These are phyloP conservation scores for Elsinoe necatrix DNA, from an alignment of 2,329 filamentous ascomycete species.

Conservation along the genomic window DNA sequence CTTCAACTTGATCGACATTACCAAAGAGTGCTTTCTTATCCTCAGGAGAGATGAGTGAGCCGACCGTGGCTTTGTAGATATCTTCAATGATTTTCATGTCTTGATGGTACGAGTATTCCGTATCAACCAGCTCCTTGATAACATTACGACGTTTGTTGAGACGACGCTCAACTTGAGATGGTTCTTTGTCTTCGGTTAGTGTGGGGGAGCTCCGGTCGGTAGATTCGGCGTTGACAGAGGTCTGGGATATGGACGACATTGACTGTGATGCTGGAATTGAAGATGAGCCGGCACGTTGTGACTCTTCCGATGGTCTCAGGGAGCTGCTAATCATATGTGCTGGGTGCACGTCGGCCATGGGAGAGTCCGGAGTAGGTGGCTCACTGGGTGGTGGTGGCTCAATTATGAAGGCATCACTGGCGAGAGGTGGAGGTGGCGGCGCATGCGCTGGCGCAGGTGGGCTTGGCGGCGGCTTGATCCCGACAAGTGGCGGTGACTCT, in stretches of 20 bases:
- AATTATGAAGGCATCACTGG: slow-evolving; percentile 2
- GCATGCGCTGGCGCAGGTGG: slow-evolving; percentile 22
- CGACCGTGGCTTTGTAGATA: slow-evolving; percentile 85
- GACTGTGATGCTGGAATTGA: slow-evolving; percentile 24
- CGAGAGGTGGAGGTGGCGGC: slow-evolving; percentile 31
- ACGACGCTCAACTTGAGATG: slow-evolving; percentile 44
- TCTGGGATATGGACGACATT: slow-evolving; percentile 27
- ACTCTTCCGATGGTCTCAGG: slow-evolving; percentile 18
- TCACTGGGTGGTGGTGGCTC: slow-evolving; percentile 3
- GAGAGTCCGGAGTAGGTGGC: slow-evolving; percentile 8
- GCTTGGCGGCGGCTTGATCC: slow-evolving; percentile 5
- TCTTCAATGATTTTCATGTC: slow-evolving; percentile 98
- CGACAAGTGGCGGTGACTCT: not conserved
- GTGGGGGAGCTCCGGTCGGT: slow-evolving; percentile 20
- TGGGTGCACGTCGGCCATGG: slow-evolving; percentile 18
- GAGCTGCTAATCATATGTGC: not conserved
- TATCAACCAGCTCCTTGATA: slow-evolving; percentile 87
- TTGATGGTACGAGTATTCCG: slow-evolving; percentile 79
- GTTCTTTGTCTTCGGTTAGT: slow-evolving; percentile 30
- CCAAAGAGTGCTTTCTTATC: slow-evolving; percentile 87
- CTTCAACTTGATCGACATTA: slow-evolving; percentile 83
- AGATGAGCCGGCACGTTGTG: slow-evolving; percentile 16
- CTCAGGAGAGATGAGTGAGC: slow-evolving; percentile 67
- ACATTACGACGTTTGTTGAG: slow-evolving; percentile 73
- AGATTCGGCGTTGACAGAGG: slow-evolving; percentile 22